Evolutionary conservation across 2,329 filamentous ascomycete genomes (phyloP).

Genomic region (Fragosphaeria purpurea): DNA sequence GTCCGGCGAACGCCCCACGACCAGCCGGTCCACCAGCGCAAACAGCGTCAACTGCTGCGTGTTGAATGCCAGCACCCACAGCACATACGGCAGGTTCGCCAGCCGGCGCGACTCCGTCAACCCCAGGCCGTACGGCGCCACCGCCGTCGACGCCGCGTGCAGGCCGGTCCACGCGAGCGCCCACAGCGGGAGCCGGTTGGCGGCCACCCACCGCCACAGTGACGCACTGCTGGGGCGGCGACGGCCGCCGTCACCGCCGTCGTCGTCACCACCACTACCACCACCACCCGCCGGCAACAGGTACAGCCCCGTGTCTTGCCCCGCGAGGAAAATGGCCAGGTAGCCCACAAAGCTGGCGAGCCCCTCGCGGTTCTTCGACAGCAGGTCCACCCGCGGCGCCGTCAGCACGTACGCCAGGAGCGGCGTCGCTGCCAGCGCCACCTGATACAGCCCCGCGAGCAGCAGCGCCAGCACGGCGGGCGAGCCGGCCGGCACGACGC

Average conservation of each 20-base stretch:
- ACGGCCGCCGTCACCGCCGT: no score
- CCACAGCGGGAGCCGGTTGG: constrained; percentile 51
- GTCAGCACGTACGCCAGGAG: constrained; percentile 76
- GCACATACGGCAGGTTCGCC: constrained; percentile 85
- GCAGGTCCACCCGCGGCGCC: constrained; percentile 64
- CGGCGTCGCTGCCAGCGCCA: constrained; percentile 63
- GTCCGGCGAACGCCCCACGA: constrained; percentile 61
- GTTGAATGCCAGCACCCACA: constrained; percentile 93
- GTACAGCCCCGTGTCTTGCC: constrained; percentile 72
- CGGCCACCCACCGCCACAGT: not conserved
- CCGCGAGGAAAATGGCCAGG: constrained; percentile 85
- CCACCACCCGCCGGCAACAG: constrained; percentile 47
- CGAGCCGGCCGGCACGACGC: constrained; percentile 51
- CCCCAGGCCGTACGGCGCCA: constrained; percentile 57
- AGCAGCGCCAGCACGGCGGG: constrained; percentile 66
- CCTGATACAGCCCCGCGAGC: constrained; percentile 61
- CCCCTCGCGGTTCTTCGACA: constrained; percentile 89
- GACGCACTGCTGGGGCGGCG: no score
- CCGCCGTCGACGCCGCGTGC: constrained; percentile 57
- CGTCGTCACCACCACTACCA: no score
- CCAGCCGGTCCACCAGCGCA: constrained; percentile 63
- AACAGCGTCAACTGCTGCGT: constrained; percentile 70
- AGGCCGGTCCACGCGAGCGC: constrained; percentile 58
- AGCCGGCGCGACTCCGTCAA: constrained; percentile 76
- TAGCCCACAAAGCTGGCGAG: constrained; percentile 94